These are phyloP conservation scores for Rutstroemia sp. DNA, from an alignment of 2,329 filamentous ascomycete genomes.

Conservation along the genomic window DNA sequence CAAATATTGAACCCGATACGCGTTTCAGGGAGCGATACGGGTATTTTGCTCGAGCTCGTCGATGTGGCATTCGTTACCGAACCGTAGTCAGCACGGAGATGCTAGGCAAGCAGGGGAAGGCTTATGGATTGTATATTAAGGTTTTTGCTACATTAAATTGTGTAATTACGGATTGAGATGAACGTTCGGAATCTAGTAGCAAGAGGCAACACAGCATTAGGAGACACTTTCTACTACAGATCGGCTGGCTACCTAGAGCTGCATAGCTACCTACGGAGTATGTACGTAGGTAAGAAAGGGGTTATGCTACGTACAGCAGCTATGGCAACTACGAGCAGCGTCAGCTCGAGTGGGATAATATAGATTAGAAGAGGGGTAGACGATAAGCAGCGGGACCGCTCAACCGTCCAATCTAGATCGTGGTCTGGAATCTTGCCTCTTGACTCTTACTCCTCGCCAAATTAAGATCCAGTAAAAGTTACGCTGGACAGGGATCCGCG, in stretches of 20 bases:
- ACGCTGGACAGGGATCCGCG: not conserved
- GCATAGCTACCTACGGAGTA: too few relatives aligned
- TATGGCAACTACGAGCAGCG: not conserved
- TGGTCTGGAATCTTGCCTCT: not conserved
- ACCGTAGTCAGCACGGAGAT: constrained; percentile 3
- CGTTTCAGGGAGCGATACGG: too few relatives aligned
- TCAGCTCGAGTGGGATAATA: not conserved
- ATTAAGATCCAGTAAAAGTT: not conserved
- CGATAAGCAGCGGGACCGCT: constrained; percentile 5
- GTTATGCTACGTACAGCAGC: too few relatives aligned
- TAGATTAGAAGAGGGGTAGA: constrained; percentile 9
- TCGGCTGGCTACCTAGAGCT: not conserved
- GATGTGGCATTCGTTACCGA: not conserved
- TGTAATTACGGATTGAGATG: not conserved
- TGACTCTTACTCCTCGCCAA: not conserved
- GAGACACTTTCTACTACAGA: not conserved
- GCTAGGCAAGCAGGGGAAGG: not conserved
- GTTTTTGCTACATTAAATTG: not conserved
- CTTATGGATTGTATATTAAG: constrained; percentile 2
- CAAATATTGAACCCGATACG: not conserved
- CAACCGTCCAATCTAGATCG: not conserved
- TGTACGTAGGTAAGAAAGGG: too few relatives aligned
- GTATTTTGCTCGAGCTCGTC: too few relatives aligned
- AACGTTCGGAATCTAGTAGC: not conserved
- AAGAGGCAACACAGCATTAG: not conserved